These are phyloP conservation scores for Trematosphaeria pertusa DNA, from an alignment of 2,329 filamentous ascomycete species.

Conservation along the genomic window DNA sequence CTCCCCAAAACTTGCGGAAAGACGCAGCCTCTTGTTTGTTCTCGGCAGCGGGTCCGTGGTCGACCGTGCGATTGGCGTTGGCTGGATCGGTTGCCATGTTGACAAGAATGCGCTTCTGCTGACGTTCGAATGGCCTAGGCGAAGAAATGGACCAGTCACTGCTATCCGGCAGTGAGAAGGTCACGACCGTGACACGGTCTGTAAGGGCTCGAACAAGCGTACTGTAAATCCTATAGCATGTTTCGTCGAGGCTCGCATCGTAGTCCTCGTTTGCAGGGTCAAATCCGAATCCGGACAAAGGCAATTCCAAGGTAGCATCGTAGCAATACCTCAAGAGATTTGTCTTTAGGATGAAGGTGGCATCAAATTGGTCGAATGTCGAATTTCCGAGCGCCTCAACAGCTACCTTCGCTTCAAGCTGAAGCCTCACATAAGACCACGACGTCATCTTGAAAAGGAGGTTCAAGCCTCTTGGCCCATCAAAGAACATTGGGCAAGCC, in stretches of 20 bases:
- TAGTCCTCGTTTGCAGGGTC: slow-evolving; percentile 30
- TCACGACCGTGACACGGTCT: slow-evolving; percentile 73
- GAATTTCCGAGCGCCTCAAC: slow-evolving; percentile 77
- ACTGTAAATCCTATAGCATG: slow-evolving; percentile 66
- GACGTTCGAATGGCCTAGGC: slow-evolving; percentile 26
- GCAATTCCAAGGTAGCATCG: slow-evolving; percentile 59
- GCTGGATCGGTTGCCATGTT: slow-evolving; percentile 75
- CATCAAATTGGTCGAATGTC: slow-evolving; percentile 79
- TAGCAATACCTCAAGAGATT: slow-evolving; percentile 61
- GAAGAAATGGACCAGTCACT: slow-evolving; percentile 47
- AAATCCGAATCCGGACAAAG: slow-evolving; percentile 39
- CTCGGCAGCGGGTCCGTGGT: slow-evolving; percentile 87
- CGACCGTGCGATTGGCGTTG: slow-evolving; percentile 77
- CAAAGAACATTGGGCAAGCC: slow-evolving; percentile 75
- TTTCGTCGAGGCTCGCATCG: slow-evolving; percentile 39
- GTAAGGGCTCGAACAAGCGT: slow-evolving; percentile 75
- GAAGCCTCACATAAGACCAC: slow-evolving; percentile 80
- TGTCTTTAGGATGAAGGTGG: slow-evolving; percentile 75
- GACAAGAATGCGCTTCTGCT: slow-evolving; percentile 60
- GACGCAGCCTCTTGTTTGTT: slow-evolving; percentile 80
- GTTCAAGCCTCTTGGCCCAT: slow-evolving; percentile 77
- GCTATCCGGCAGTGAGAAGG: slow-evolving; percentile 38
- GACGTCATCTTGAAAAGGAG: slow-evolving; percentile 87
- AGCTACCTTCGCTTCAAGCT: slow-evolving; percentile 76
- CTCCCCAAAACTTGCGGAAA: slow-evolving; percentile 94